Base-by-base conservation (phyloP, 2,329 filamentous ascomycete genomes). In the Aspergillus niger region DNA sequence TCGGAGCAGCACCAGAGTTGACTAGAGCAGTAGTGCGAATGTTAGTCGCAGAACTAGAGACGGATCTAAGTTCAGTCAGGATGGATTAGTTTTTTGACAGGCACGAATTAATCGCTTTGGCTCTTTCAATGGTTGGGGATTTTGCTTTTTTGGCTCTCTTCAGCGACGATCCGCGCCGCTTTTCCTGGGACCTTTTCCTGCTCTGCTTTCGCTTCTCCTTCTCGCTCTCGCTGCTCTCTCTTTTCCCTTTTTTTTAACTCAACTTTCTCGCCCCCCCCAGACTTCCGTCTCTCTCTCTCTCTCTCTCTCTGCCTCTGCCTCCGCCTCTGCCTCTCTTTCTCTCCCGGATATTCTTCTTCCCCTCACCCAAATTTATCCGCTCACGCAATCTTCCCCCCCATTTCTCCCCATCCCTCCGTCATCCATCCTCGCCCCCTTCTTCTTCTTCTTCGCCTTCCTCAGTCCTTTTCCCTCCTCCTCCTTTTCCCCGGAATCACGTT, bases 101-200 rank as follows among this genome's bases (percentile, higher is more conserved):
- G 32, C 32, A 36, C 32, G 32, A 36, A 36, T 36, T 36, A 36
- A 36, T 36, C 32, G 32, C 28, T 36, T 36, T 11, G 32, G 11
- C 32, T 11, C 11, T 13, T 5, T 15, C 32, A 44, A 44, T 49
- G 22, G 44, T 30, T 43, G 39, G 44, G 22, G 44, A 24, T 44
- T 44, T 44, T 44, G 44, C 22, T 26, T 49, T 49, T 50, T 50
- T n/a, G 47, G 47, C 47, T 50, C 30, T 30, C 26, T 30, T 28
- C 47, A 50, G 47, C 47, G 47, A 50, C 47, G 47, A 50, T 50
- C 47, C 47, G 22, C 47, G 24, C 22, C 22, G 24, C 20, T 53
- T 36, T 36, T 36, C 32, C 32, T 36, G 10, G 32, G 5, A 10
- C 36, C n/a, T 22, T 15, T 26, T 7, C 26, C 28, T 30, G 32